Conservation (phyloP, 495 filamentous ascomycete genomes). For the Articulospora tetracladia region DNA sequence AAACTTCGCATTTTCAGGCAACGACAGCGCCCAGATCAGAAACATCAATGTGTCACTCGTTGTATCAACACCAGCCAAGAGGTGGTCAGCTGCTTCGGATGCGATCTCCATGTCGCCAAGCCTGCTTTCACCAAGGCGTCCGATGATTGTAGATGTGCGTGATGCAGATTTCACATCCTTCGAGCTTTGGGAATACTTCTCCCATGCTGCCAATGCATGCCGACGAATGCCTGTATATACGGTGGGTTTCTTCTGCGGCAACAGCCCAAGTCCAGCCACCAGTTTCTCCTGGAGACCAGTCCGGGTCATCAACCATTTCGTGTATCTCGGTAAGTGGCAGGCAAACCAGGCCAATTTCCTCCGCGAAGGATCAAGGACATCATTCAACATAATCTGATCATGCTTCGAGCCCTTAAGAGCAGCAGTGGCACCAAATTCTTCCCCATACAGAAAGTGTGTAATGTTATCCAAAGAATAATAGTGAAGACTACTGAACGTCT, state of each 20-base stretch:
- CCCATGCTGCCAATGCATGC: conserved; percentile 27
- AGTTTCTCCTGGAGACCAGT: conserved; percentile 25
- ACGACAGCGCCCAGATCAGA: conserved; percentile 64
- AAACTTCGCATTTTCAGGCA: conserved; percentile 37
- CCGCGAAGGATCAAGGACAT: conserved; percentile 30
- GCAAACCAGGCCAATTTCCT: conserved; percentile 34
- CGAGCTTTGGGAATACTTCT: conserved; percentile 5
- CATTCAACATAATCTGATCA: conserved; percentile 30
- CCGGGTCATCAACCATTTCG: conserved; percentile 31
- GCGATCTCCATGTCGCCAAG: conserved; percentile 43
- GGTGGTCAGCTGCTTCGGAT: conserved; percentile 49
- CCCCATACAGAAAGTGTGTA: conserved; percentile 33
- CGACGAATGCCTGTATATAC: conserved; percentile 33
- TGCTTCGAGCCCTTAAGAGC: conserved; percentile 17
- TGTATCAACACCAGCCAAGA: conserved; percentile 75
- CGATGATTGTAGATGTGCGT: conserved; percentile 10
- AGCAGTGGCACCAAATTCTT: conserved; percentile 20
- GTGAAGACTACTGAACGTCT: conserved; percentile 36
- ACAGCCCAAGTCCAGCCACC: conserved; percentile 14
- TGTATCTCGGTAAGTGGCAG: conserved; percentile 31
- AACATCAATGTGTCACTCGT: conserved; percentile 73
- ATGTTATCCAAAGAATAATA: conserved; percentile 40
- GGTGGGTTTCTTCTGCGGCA: conserved; percentile 32
- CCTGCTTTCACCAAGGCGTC: conserved; percentile 14
- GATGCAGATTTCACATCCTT: conserved; percentile 3